Conservation (phyloP, 176 grass and related monocot species). For the Oryza officinalis region DNA sequence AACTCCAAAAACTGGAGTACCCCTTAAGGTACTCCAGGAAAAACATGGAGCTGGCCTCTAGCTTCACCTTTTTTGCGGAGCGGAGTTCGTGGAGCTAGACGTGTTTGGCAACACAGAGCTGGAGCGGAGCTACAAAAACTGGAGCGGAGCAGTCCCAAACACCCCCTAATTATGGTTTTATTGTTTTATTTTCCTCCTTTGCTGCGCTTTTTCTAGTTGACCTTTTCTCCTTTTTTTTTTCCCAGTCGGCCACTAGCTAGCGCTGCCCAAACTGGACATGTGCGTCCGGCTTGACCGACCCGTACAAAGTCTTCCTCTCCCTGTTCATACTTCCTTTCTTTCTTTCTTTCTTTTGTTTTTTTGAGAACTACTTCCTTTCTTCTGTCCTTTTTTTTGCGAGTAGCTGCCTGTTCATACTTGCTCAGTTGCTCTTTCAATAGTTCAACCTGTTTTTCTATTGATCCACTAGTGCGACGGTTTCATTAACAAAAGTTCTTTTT, state of each 20-base stretch:
- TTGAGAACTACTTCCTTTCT: neutral
- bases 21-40: too few species aligned
- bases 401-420: neutral
- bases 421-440: neutral
- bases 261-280: neutral
- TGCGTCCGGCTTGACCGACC: constrained; percentile 27
- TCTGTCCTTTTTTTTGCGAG: neutral
- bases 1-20: too few species aligned
- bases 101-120: too few species aligned
- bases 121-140: too few species aligned
- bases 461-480: neutral
- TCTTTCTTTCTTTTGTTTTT: too few species aligned
- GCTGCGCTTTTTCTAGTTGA: neutral
- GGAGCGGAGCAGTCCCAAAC: too few species aligned
- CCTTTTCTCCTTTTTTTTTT: neutral
- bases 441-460: neutral
- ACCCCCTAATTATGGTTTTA: neutral
- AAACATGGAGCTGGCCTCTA: too few species aligned
- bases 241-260: neutral
- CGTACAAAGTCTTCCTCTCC: neutral
- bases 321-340: constrained; percentile 16
- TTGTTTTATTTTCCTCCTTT: neutral
- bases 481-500: too few species aligned
- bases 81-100: too few species aligned
- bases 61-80: too few species aligned